Base-by-base conservation (phyloP, 768 basidiomycete species). In the Lyophyllum atratum region DNA sequence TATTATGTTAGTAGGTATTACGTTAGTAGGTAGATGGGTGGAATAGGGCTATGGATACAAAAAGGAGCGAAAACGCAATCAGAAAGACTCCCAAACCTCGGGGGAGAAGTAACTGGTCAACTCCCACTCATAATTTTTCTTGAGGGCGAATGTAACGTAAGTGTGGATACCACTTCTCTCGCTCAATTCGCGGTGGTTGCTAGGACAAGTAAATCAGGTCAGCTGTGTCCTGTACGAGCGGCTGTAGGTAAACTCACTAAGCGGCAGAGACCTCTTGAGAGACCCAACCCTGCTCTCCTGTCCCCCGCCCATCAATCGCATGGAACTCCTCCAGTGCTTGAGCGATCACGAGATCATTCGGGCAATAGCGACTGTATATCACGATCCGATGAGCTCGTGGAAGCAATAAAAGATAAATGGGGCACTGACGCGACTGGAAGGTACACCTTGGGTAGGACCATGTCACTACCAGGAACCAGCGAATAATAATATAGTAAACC, bases 91-190 rank as follows among this genome's bases (percentile, higher is more conserved):
- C 67, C 68, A 72, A 14, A 63, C 55, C 59, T 72, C 69, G 24
- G 71, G 70, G 9, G 70, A 71, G 59, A 72, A 72, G 50, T 72
- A 72, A 45, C 57, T 71, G 17, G 71, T 72, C 19, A 72, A 34
- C 51, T 72, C 71, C 66, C 68, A 71, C 21, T 68, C 65, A 14
- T 61, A 61, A 34, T 65, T 63, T 52, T 66, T 66, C 56, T 72
- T 72, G 6, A 69, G 48, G 17, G 66, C 71, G 47, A 72, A 64
- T 7, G 71, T 71, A 24, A 72, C 67, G 39, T 72, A 70, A 19
- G 69, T 70, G 57, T 71, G 68, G 34, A 70, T 71, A 10, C 71
- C 71, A 14, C 63, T 59, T 34, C 54, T 58, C 28, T 59, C 54
- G 17, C 58, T 50, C 7, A 72, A 57, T 19, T 43, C 28, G 39